Base-by-base conservation (phyloP, 306 rosid species). In the Leucaena leucocephala region DNA sequence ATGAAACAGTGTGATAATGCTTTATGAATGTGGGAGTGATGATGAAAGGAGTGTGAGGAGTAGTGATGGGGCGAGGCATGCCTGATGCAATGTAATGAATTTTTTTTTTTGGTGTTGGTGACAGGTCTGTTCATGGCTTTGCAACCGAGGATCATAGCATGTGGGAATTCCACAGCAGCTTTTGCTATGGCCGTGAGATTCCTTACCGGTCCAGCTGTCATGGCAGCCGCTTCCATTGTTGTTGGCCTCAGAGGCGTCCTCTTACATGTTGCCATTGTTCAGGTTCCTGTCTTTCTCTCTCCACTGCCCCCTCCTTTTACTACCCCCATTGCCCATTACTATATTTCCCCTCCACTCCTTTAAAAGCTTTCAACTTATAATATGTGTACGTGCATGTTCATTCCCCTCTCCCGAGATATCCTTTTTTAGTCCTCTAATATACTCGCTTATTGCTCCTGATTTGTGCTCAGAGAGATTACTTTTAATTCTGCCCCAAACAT, bases 131-230 rank as follows among this genome's bases (percentile, higher is more conserved):
- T 94, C 82, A 94, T 94, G 98, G 98, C 97, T 76, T 94, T 94
- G 94, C 98, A 94, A 86, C 98, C 98, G 48, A 90, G 88, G 93
- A 92, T 94, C 82, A 94, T 94, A 88, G 98, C 98, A 86, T 94
- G 98, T 91, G 98, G 97, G 49, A 94, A 94, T 87, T 89, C 90
- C 72, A 35, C 81, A 68, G 98, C 98, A 90, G 79, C 94, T 90
- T 94, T 90, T 89, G 75, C 98, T 0, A 94, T 94, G 98, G 94
- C 90, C 15, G 96, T 94, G 87, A 94, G 97, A 94, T 94, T 91
- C 98, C 98, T 94, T 80, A 84, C 90, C 75, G 98, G 98, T 17
- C 98, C 98, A 86, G 96, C 97, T 92, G 97, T 94, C 77, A 94
- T 92, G 98, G 98, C 98, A 76, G 97, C 87, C 79, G 92, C 98